Conservation (phyloP, 2,329 filamentous ascomycete genomes). For the Aspergillus intermedius region DNA sequence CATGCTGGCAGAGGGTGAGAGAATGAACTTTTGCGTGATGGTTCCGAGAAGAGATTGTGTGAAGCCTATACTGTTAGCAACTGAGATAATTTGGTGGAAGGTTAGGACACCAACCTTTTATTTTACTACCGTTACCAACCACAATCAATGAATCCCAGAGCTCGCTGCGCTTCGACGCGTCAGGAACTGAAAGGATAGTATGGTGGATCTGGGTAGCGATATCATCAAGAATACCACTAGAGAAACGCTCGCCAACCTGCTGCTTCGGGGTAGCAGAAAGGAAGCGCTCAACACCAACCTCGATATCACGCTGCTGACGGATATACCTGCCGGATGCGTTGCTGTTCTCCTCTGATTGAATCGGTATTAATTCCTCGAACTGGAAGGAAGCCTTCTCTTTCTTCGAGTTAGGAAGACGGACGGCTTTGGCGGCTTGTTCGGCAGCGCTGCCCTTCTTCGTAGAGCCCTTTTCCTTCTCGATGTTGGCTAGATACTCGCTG, state of each 20-base stretch:
- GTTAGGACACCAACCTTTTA: slow-evolving; percentile 44
- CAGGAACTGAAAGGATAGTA: slow-evolving; percentile 73
- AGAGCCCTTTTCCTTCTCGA: slow-evolving; percentile 56
- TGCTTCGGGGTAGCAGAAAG: slow-evolving; percentile 45
- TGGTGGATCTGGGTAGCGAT: slow-evolving; percentile 80
- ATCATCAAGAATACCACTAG: slow-evolving; percentile 66
- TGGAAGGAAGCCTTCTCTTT: slow-evolving; percentile 54
- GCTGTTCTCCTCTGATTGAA: slow-evolving; percentile 48
- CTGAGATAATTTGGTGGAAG: slow-evolving; percentile 11
- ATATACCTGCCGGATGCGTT: slow-evolving; percentile 47
- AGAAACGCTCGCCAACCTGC: slow-evolving; percentile 25
- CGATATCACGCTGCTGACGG: slow-evolving; percentile 50
- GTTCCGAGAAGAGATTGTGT: slow-evolving; percentile 80
- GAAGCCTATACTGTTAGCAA: slow-evolving; percentile 56
- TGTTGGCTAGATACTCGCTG: slow-evolving; percentile 55
- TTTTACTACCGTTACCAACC: slow-evolving; percentile 74
- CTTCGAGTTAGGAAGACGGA: slow-evolving; percentile 53
- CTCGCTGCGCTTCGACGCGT: slow-evolving; percentile 73
- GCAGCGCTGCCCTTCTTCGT: slow-evolving; percentile 45
- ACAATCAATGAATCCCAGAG: slow-evolving; percentile 92
- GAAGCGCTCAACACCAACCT: slow-evolving; percentile 58
- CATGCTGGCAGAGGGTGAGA: slow-evolving; percentile 90
- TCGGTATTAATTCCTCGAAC: slow-evolving; percentile 53
- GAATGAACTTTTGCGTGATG: slow-evolving; percentile 73
- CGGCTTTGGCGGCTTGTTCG: slow-evolving; percentile 42